phyloP scores from a whole-genome alignment of 345 rosid genomes.

The Populus pruinosa region DNA sequence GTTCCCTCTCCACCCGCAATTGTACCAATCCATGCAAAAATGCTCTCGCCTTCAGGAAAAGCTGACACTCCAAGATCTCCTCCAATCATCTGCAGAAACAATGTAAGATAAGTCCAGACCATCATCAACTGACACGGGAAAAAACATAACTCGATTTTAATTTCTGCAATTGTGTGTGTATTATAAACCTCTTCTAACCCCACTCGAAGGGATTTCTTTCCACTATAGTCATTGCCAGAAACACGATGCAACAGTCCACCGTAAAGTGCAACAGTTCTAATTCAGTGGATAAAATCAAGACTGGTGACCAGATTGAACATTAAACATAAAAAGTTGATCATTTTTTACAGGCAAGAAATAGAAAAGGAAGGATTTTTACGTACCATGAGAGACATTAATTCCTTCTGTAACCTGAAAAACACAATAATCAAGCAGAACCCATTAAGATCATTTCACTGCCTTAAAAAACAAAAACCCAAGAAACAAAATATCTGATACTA shows the following conservation, averaged over 20 bases:
- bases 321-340: neutral
- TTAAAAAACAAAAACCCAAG: neutral
- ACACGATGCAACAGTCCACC: neutral
- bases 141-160: neutral
- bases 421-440: neutral
- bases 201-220: neutral
- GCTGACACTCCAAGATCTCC: conserved; percentile 30
- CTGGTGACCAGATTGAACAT: neutral
- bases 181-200: neutral
- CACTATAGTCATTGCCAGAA: neutral
- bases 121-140: neutral
- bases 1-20: conserved; percentile 30
- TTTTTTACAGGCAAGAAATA: neutral
- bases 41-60: conserved; percentile 32
- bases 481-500: neutral
- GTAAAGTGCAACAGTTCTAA: neutral
- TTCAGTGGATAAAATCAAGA: neutral
- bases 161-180: neutral
- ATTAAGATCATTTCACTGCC: neutral
- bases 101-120: neutral
- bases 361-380: neutral
- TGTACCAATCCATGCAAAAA: conserved; percentile 29
- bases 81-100: conserved; percentile 24
- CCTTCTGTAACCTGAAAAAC: conserved; percentile 31
- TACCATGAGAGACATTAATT: conserved; percentile 33